Conservation (phyloP, 805 yeast species). For the Metschnikowia lochheadii region DNA sequence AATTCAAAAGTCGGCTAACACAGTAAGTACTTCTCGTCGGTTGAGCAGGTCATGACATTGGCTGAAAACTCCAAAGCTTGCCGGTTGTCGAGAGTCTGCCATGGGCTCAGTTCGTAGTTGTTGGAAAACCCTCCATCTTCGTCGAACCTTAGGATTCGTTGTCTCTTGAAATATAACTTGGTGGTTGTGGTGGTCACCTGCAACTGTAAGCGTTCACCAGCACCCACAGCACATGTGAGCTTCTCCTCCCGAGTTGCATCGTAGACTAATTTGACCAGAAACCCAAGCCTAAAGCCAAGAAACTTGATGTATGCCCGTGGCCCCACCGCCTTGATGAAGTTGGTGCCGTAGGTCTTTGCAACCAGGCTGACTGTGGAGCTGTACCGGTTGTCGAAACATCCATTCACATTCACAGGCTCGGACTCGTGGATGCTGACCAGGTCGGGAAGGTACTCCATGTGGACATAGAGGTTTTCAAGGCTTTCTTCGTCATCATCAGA, state of each 20-base stretch:
- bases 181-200: constrained; percentile 7
- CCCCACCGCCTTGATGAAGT: background rate
- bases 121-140: background rate
- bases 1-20: background rate
- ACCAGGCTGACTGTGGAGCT: constrained; percentile 14
- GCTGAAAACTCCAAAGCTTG: constrained; percentile 1
- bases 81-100: background rate
- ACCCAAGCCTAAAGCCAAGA: constrained; percentile 4
- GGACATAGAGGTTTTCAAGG: background rate
- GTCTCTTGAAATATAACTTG: constrained; percentile 3
- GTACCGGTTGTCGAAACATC: constrained; percentile 13
- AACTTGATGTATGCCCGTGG: constrained; percentile 4
- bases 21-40: background rate
- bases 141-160: background rate
- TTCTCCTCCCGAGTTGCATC: constrained; percentile 10
- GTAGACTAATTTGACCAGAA: background rate
- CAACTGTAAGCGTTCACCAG: constrained; percentile 14
- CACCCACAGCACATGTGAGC: constrained; percentile 10
- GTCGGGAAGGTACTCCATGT: constrained; percentile 1
- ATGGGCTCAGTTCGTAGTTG: background rate
- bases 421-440: background rate
- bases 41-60: background rate
- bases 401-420: constrained; percentile 4
- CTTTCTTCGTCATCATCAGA: background rate
- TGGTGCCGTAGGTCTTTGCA: constrained; percentile 1